phyloP scores from a whole-genome alignment of 805 yeast species.

The Monosporozyma servazzii region DNA sequence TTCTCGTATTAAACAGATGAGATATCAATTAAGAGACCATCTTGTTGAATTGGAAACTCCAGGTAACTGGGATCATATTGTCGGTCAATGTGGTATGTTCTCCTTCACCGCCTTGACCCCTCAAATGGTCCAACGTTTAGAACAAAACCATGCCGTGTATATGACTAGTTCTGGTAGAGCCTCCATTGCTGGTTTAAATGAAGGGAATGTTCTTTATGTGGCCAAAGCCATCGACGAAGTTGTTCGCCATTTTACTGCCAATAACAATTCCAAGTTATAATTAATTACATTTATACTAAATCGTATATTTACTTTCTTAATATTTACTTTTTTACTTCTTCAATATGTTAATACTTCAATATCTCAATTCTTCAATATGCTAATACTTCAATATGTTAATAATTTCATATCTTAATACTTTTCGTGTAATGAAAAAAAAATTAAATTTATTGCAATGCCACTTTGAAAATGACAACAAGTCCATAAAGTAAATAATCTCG shows the following conservation, averaged over 20 bases:
- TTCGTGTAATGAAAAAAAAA: background rate
- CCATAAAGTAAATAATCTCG: background rate
- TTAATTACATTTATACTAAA: background rate
- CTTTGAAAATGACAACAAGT: background rate
- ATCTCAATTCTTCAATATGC: background rate
- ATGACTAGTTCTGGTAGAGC: constrained; percentile 80
- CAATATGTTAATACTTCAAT: background rate
- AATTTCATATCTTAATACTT: no score
- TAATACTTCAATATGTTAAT: background rate
- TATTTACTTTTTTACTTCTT: background rate
- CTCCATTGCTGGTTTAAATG: constrained; percentile 87
- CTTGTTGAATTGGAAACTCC: constrained; percentile 65
- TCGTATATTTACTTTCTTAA: background rate
- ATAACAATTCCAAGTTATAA: constrained; percentile 1
- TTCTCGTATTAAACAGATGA: constrained; percentile 70
- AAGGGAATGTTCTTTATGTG: constrained; percentile 63
- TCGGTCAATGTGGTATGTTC: constrained; percentile 91
- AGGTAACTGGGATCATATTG: constrained; percentile 88
- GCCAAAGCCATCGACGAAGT: constrained; percentile 79
- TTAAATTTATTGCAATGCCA: background rate
- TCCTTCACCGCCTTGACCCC: constrained; percentile 81
- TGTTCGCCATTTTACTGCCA: constrained; percentile 33
- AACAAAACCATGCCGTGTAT: constrained; percentile 71
- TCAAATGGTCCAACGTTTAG: constrained; percentile 70
- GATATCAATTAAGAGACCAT: constrained; percentile 52